Evolutionary conservation across 208 protist genomes (phyloP).

Genomic region (Leishmania arabica): DNA sequence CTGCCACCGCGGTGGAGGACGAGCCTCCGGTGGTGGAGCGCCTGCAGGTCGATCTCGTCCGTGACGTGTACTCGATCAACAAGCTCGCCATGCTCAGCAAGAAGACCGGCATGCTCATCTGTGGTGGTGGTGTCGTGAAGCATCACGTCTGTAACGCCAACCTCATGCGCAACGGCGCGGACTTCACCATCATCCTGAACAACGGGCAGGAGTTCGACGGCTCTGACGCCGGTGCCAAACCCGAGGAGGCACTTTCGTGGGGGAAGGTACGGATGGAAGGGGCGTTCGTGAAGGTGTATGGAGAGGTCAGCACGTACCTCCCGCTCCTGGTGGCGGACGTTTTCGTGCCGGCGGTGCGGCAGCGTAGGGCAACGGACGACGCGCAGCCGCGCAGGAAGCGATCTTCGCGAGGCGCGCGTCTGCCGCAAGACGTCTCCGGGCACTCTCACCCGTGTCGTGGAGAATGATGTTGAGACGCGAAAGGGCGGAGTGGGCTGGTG

Average conservation of each 20-base stretch:
- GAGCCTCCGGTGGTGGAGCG: neutral
- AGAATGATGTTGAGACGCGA: neutral
- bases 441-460: neutral
- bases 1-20: neutral
- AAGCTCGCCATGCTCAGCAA: slow-evolving; percentile 93
- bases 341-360: slow-evolving; percentile 83
- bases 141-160: slow-evolving; percentile 99
- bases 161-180: slow-evolving; percentile 99
- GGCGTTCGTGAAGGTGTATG: slow-evolving; percentile 97
- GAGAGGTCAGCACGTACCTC: slow-evolving; percentile 97
- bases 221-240: slow-evolving; percentile 96
- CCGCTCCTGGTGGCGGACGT: slow-evolving; percentile 97
- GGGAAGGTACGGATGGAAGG: slow-evolving; percentile 97
- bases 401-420: neutral
- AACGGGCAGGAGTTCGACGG: slow-evolving; percentile 99
- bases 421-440: neutral
- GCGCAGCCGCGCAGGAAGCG: neutral
- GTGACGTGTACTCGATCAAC: slow-evolving; percentile 98
- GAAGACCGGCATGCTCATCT: slow-evolving; percentile 98
- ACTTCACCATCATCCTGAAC: slow-evolving; percentile 98
- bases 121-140: slow-evolving; percentile 98
- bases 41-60: slow-evolving; percentile 82
- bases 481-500: neutral
- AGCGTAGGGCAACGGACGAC: neutral
- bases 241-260: slow-evolving; percentile 99